Base-by-base conservation (phyloP, 2,329 filamentous ascomycete genomes). In the Trichoderma sp. region DNA sequence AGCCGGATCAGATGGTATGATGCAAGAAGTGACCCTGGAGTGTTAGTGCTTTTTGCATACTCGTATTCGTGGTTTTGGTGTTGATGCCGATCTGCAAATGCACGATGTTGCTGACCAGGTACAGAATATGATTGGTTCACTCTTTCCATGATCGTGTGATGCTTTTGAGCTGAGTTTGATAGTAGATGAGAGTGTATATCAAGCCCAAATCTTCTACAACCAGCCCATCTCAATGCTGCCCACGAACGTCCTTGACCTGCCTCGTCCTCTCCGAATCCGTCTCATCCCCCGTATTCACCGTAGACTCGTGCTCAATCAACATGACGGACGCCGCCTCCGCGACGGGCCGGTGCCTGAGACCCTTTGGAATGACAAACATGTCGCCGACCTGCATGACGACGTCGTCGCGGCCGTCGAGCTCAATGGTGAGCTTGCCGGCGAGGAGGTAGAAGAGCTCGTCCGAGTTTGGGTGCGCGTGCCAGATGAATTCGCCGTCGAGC, bases 401-500 rank as follows among this genome's bases (percentile, higher is more conserved):
- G 24, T 60, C 45, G 6, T 60, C 45, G 15, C 14, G 44, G 44
- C 57, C 57, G 19, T 50, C 28, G 5, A 60, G 57, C 45, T 60
- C 57, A 2, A 60, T 39, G 15, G 57, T 60, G 19, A 60, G 41
- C 5, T 60, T 60, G 28, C 57, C 57, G n/a, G 45, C 9, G 5
- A 60, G 10, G 7, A 60, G 30, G 41, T 60, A 60, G 17, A 60
- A 60, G 19, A 60, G 28, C 19, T 60, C 57, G 30, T 60, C 57
- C 5, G 57, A 60, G 14, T 60, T 60, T 7, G 57, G 57, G 48
- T 60, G 57, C 9, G 57, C n/a, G 28, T 60, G 57, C 57, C 57
- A 60, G 57, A 60, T 60, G 45, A 60, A 60, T 12, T 50, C 57
- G 30, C 57, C 57, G n/a, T 60, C 57, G 5, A 60, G 9, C 48